Evolutionary conservation across 805 yeast species (phyloP).

Genomic region (Lachancea sp.): DNA sequence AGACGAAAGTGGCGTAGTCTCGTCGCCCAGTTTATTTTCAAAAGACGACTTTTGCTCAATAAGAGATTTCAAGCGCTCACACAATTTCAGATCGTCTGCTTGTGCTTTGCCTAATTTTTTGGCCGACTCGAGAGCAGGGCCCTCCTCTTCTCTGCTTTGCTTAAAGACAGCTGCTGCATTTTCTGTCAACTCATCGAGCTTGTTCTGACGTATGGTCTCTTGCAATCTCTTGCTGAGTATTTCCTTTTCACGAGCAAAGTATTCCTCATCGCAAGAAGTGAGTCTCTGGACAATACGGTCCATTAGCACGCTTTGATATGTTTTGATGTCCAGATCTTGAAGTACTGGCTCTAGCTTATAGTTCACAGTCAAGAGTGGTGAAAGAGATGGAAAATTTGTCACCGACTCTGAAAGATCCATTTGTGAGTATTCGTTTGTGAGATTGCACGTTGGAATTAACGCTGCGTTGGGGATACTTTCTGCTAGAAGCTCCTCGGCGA

Average conservation of each 20-base stretch:
- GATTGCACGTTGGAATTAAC: conserved; percentile 12
- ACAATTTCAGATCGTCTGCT: conserved; percentile 16
- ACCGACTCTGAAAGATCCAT: conserved; percentile 15
- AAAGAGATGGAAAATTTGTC: conserved; percentile 11
- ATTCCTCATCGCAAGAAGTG: conserved; percentile 24
- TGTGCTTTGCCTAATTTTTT: conserved; percentile 21
- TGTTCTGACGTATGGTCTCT: conserved; percentile 37
- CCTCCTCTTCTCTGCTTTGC: conserved; percentile 22
- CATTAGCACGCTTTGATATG: conserved; percentile 36
- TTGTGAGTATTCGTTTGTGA: conserved; percentile 15
- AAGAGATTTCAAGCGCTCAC: conserved; percentile 10
- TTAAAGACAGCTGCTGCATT: conserved; percentile 40
- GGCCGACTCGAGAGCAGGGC: conserved; percentile 19
- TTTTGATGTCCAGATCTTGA: conserved; percentile 22
- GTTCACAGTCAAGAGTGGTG: conserved; percentile 13
- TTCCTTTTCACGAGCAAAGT: conserved; percentile 15
- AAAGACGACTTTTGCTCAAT: conserved; percentile 10
- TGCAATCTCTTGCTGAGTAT: conserved; percentile 28
- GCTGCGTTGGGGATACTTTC: conserved; percentile 12
- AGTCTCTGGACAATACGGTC: conserved; percentile 33
- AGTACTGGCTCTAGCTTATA: conserved; percentile 12
- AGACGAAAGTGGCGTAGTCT: conserved; percentile 7
- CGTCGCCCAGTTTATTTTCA: conserved; percentile 6
- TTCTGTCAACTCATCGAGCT: conserved; percentile 36
- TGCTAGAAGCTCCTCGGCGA: conserved; percentile 14